Percentiles rank a stretch among this genome's conserved stretches.
Evolutionary conservation across 1,139 yeast species (phyloP).

Genomic region (Hemisphaericaspora xylanilytica): DNA sequence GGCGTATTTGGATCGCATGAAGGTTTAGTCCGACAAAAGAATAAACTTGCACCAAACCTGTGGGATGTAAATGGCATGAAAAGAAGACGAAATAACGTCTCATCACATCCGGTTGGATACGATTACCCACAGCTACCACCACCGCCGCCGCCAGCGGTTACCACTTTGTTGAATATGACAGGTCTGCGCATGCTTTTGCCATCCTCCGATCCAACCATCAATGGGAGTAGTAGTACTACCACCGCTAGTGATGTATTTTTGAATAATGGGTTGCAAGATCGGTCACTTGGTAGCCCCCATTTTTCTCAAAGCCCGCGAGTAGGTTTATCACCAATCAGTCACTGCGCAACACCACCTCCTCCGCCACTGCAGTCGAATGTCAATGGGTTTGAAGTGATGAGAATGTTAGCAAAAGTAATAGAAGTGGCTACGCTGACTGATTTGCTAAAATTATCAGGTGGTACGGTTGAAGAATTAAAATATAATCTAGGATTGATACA

Average conservation of each 20-base stretch:
- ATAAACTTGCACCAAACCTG: neutral
- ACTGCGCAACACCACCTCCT: neutral
- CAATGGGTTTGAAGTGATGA: slow-evolving; percentile 21
- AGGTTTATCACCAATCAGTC: neutral
- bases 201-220: neutral
- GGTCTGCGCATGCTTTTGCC: neutral
- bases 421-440: slow-evolving; percentile 12
- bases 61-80: neutral
- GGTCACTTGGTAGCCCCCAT: neutral
- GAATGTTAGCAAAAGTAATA: slow-evolving; percentile 19
- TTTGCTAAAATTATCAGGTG: slow-evolving; percentile 21
- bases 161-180: too few relatives aligned
- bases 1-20: too few relatives aligned
- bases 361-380: too few relatives aligned
- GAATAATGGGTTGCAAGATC: neutral
- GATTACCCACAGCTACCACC: neutral
- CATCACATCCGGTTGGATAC: neutral
- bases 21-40: too few relatives aligned
- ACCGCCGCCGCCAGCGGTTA: neutral
- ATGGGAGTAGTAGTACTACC: neutral
- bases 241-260: neutral
- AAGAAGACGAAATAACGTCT: neutral
- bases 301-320: neutral
- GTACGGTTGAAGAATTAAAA: slow-evolving; percentile 29
- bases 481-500: slow-evolving; percentile 22